These are phyloP conservation scores for Candida ficus DNA, from an alignment of 805 yeast species.

Conservation along the genomic window DNA sequence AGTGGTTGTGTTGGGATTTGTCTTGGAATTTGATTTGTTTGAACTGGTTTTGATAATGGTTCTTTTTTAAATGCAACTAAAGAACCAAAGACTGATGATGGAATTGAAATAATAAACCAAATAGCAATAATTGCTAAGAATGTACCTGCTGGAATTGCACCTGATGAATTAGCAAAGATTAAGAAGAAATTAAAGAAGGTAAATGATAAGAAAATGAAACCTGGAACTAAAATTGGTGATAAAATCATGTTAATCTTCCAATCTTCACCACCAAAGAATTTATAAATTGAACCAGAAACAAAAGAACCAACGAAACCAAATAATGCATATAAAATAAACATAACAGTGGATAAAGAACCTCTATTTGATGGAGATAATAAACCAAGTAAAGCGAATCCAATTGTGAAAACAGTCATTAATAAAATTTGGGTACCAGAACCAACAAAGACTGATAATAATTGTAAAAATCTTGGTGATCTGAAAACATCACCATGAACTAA, in stretches of 20 bases:
- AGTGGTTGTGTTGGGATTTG: slow-evolving; percentile 91
- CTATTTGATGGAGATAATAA: slow-evolving; percentile 90
- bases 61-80: slow-evolving; percentile 64
- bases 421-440: slow-evolving; percentile 88
- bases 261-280: slow-evolving; percentile 84
- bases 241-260: slow-evolving; percentile 84
- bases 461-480: slow-evolving; percentile 68
- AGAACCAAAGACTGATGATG: slow-evolving; percentile 81
- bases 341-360: slow-evolving; percentile 87
- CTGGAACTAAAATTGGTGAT: slow-evolving; percentile 87
- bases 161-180: slow-evolving; percentile 74
- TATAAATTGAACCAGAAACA: slow-evolving; percentile 80
- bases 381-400: slow-evolving; percentile 82
- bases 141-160: slow-evolving; percentile 92
- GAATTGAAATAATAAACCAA: slow-evolving; percentile 85
- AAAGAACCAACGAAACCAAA: slow-evolving; percentile 83
- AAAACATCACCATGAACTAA: slow-evolving; percentile 93
- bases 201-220: slow-evolving; percentile 57
- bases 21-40: slow-evolving; percentile 93
- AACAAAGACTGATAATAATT: slow-evolving; percentile 71
- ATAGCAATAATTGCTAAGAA: slow-evolving; percentile 73
- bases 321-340: slow-evolving; percentile 77
- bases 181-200: slow-evolving; percentile 76
- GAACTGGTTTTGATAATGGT: slow-evolving; percentile 64
- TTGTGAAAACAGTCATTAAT: slow-evolving; percentile 66